phyloP scores from a whole-genome alignment of 2,329 filamentous ascomycete genomes.

The Ascochyta pisi region DNA sequence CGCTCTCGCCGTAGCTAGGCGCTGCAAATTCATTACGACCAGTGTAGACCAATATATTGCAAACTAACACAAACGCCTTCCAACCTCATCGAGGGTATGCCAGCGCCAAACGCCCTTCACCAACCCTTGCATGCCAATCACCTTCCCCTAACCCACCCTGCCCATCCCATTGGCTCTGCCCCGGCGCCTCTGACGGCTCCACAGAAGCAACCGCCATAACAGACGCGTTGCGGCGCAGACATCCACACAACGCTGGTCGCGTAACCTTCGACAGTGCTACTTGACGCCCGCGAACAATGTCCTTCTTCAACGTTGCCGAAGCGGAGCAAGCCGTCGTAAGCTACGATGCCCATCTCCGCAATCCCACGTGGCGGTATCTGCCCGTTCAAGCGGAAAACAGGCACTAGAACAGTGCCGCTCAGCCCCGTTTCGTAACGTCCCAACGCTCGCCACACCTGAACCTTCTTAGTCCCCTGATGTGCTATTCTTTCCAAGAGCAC shows the following conservation, averaged over 20 bases:
- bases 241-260: conserved; percentile 7
- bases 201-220: conserved; percentile 25
- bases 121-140: conserved; percentile 36
- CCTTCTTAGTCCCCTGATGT: not conserved
- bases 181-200: conserved; percentile 32
- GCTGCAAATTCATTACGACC: conserved; percentile 2
- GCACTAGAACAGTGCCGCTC: conserved; percentile 1
- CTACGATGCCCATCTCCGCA: conserved; percentile 4
- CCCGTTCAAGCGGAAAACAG: conserved; percentile 2
- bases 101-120: conserved; percentile 23
- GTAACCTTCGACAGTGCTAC: conserved; percentile 9
- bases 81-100: conserved; percentile 18
- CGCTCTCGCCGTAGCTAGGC: not conserved
- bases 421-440: conserved; percentile 1
- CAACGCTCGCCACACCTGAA: not conserved
- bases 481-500: conserved; percentile 20
- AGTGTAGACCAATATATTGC: conserved; percentile 31
- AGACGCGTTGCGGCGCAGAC: conserved; percentile 23
- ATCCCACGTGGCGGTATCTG: conserved; percentile 8
- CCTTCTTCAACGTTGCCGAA: conserved; percentile 3
- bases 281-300: not conserved
- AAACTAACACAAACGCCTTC: conserved; percentile 18
- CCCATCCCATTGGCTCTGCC: conserved; percentile 35
- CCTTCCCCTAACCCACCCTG: conserved; percentile 18
- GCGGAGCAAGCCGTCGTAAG: conserved; percentile 2